Evolutionary conservation across 306 rosid species (phyloP), one percentile per base, ranked within the genome.

Genomic region (Glycyrrhiza uralensis): DNA sequence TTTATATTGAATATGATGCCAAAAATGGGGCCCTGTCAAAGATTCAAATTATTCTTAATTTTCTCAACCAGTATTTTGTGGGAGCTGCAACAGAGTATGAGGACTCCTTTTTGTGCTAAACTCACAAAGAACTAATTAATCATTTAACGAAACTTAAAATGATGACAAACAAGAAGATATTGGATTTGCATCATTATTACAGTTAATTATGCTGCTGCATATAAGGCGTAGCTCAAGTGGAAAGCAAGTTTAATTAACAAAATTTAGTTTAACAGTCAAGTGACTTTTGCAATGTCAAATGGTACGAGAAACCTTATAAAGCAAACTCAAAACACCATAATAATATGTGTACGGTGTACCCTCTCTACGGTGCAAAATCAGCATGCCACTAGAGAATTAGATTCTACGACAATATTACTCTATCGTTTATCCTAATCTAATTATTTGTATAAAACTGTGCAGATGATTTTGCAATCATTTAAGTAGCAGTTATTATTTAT

Each of bases 311-410:
- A 59, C 6, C 12, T 30, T 3, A 7, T 4, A 9, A 19, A 12
- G n/a, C 8, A 44, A 72, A 58, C 45, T 45, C n/a, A 17, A 29
- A 54, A 57, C 12, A 13, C 18, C 8, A 65, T 20, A 17, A 45
- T 26, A 55, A 19, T 19, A 3, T 75, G 73, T 75, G 73, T 20
- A 54, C n/a, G 65, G 73, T 75, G 73, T 20, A 54, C n/a, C 35
- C 80, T 23, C 74, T 64, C 62, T 74, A 32, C 41, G 56, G 22
- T 26, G 65, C 61, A 68, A 70, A 78, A 71, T 78, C 59, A 12
- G 39, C 20, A 62, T n/a, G 22, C 44, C 66, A 51, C 52, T 29
- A 30, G 14, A 56, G 67, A 22, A 54, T 66, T 61, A 22, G 74
- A 78, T 78, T 78, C 82, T 55, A 55, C 14, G 6, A 74, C 64